Conservation (phyloP, 2,329 filamentous ascomycete genomes). For the Xylariaceae sp. region DNA sequence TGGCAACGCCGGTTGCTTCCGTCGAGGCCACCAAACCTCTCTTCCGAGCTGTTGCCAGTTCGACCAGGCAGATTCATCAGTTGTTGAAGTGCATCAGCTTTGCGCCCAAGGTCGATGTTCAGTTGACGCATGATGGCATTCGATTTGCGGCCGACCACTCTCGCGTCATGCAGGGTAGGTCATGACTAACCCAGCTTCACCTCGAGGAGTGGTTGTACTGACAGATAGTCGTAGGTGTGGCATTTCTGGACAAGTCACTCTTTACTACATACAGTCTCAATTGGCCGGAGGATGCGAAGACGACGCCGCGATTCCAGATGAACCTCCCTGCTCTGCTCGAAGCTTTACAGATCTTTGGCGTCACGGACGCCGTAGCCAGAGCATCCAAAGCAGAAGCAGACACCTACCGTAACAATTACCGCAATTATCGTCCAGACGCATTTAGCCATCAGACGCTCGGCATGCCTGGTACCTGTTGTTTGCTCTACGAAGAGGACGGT, state of each 20-base stretch:
- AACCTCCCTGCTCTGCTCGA: constrained; percentile 84
- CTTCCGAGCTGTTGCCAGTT: constrained; percentile 72
- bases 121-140: constrained; percentile 79
- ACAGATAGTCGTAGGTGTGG: constrained; percentile 49
- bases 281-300: constrained; percentile 39
- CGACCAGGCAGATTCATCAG: constrained; percentile 68
- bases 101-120: constrained; percentile 55
- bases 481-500: constrained; percentile 71
- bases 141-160: constrained; percentile 85
- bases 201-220: constrained; percentile 8
- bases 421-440: constrained; percentile 62
- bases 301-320: constrained; percentile 73
- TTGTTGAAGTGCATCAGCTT: constrained; percentile 55
- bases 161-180: constrained; percentile 80
- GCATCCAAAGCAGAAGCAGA: constrained; percentile 55
- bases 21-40: constrained; percentile 42
- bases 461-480: constrained; percentile 77
- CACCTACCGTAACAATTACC: constrained; percentile 55
- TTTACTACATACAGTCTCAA: constrained; percentile 82
- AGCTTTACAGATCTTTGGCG: constrained; percentile 90
- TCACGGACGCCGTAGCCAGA: constrained; percentile 62
- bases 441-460: constrained; percentile 81
- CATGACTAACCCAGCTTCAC: not conserved
- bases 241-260: constrained; percentile 80
- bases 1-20: constrained; percentile 24